These are phyloP conservation scores for Ephemerocybe angulata DNA, from an alignment of 768 basidiomycete species.

Conservation along the genomic window DNA sequence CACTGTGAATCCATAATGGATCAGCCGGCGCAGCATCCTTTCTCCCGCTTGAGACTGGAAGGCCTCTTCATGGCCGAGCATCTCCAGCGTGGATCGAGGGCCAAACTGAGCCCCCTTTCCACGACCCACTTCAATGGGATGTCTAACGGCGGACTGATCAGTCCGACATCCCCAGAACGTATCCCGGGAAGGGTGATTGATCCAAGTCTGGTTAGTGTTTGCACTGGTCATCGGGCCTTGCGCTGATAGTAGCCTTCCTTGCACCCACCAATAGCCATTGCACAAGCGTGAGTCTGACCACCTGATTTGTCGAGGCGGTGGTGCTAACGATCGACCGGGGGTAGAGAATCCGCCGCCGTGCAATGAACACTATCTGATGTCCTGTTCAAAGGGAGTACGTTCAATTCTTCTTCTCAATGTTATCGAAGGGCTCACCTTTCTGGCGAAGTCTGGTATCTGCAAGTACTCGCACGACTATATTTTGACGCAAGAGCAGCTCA, in stretches of 20 bases:
- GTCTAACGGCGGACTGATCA: constrained; percentile 59
- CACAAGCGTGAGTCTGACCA: constrained; percentile 61
- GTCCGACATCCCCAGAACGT: constrained; percentile 58
- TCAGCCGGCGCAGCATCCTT: constrained; percentile 41
- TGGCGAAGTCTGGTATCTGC: constrained; percentile 53
- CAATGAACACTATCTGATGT: constrained; percentile 82
- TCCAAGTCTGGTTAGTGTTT: constrained; percentile 52
- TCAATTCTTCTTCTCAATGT: constrained; percentile 6
- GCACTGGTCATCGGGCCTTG: neutral
- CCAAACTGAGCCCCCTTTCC: constrained; percentile 44
- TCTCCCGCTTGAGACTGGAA: constrained; percentile 54
- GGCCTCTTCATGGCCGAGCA: constrained; percentile 44
- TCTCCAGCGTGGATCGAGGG: constrained; percentile 29
- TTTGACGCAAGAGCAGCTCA: constrained; percentile 67
- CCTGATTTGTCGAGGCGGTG: neutral
- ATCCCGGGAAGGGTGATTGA: constrained; percentile 49
- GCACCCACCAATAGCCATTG: constrained; percentile 48
- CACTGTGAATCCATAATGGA: constrained; percentile 35
- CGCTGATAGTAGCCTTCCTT: constrained; percentile 3
- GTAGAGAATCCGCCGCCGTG: constrained; percentile 80
- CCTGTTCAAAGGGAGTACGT: constrained; percentile 73
- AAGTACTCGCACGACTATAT: constrained; percentile 83
- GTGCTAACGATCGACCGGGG: constrained; percentile 4
- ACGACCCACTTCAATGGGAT: constrained; percentile 29
- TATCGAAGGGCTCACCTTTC: constrained; percentile 14